A percentile compares a stretch with the other conserved stretches of the same genome.
phyloP scores from a whole-genome alignment of 2,329 filamentous ascomycete genomes.

The Pseudodiploospora longispora region DNA sequence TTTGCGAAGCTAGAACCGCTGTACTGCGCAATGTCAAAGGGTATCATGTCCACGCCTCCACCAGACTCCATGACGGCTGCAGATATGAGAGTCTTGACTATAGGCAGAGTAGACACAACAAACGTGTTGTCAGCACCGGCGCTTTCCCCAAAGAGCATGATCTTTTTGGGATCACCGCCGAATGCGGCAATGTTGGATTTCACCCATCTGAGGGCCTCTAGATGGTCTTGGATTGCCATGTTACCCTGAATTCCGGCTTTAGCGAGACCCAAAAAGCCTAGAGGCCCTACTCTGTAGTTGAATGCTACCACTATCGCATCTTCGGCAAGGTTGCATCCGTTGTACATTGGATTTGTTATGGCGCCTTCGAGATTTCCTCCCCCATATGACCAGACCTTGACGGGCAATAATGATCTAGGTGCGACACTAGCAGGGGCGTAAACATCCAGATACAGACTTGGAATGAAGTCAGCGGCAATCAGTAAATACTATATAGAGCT shows the following conservation, averaged over 20 bases:
- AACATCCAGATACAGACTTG: constrained; percentile 10
- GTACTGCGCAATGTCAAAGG: constrained; percentile 5
- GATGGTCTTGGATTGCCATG: constrained; percentile 11
- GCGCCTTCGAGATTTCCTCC: constrained; percentile 8
- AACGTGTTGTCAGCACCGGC: constrained; percentile 9
- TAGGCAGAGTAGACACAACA: constrained; percentile 4
- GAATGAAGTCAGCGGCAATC: too few relatives aligned
- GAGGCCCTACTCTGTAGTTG: constrained; percentile 12
- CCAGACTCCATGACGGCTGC: constrained; percentile 11
- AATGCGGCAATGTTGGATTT: constrained; percentile 16
- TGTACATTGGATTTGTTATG: constrained; percentile 9
- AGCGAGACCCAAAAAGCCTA: constrained; percentile 9
- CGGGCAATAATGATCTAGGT: constrained; percentile 5
- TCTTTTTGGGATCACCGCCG: constrained; percentile 32
- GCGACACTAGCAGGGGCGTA: constrained; percentile 7
- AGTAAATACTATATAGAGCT: too few relatives aligned
- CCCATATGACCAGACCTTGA: constrained; percentile 14
- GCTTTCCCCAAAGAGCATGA: constrained; percentile 22
- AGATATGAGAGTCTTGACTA: constrained; percentile 6
- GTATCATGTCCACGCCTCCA: constrained; percentile 6
- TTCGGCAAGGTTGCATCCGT: constrained; percentile 14
- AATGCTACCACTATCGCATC: constrained; percentile 18
- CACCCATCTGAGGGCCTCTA: constrained; percentile 10
- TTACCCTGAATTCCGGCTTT: constrained; percentile 11
- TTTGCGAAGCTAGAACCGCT: constrained; percentile 9